Conservation (phyloP, 768 basidiomycete species). For the Daedalea quercina region DNA sequence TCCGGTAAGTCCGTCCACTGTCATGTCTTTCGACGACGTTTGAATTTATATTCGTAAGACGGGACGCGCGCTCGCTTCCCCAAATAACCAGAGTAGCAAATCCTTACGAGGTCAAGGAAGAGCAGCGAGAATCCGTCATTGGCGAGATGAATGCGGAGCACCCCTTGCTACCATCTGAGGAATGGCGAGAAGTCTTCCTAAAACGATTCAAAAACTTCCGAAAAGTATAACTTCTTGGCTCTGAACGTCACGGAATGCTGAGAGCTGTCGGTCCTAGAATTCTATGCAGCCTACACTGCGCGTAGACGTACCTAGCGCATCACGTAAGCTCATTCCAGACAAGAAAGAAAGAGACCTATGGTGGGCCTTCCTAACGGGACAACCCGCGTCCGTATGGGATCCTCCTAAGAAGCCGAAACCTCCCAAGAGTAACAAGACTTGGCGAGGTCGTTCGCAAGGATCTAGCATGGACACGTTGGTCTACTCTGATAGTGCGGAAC, state of each 20-base stretch:
- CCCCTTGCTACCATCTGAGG: slow-evolving; percentile 48
- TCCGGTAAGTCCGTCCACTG: slow-evolving; percentile 43
- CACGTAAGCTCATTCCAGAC: slow-evolving; percentile 49
- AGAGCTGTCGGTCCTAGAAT: slow-evolving; percentile 40
- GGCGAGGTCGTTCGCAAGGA: slow-evolving; percentile 4
- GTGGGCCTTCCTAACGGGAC: slow-evolving; percentile 74
- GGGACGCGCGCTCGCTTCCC: slow-evolving; percentile 64
- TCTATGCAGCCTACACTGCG: slow-evolving; percentile 52
- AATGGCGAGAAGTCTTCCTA: slow-evolving; percentile 59
- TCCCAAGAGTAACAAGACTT: slow-evolving; percentile 15
- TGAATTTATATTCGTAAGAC: slow-evolving; percentile 33
- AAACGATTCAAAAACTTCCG: slow-evolving; percentile 60
- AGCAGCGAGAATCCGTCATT: slow-evolving; percentile 12
- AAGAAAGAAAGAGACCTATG: slow-evolving; percentile 68
- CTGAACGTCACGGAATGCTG: slow-evolving; percentile 5
- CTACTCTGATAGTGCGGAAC: slow-evolving; percentile 26
- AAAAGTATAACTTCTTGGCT: slow-evolving; percentile 33
- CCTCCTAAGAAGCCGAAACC: slow-evolving; percentile 35
- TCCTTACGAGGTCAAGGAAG: slow-evolving; percentile 49
- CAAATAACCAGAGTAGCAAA: slow-evolving; percentile 58
- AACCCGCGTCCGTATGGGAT: slow-evolving; percentile 64
- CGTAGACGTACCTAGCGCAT: slow-evolving; percentile 26
- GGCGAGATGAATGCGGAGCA: slow-evolving; percentile 6
- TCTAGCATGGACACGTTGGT: slow-evolving; percentile 27
- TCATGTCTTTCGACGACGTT: slow-evolving; percentile 7